These are phyloP conservation scores for Zymoseptoria passerinii DNA, from an alignment of 2,329 filamentous ascomycete genomes.

Conservation along the genomic window DNA sequence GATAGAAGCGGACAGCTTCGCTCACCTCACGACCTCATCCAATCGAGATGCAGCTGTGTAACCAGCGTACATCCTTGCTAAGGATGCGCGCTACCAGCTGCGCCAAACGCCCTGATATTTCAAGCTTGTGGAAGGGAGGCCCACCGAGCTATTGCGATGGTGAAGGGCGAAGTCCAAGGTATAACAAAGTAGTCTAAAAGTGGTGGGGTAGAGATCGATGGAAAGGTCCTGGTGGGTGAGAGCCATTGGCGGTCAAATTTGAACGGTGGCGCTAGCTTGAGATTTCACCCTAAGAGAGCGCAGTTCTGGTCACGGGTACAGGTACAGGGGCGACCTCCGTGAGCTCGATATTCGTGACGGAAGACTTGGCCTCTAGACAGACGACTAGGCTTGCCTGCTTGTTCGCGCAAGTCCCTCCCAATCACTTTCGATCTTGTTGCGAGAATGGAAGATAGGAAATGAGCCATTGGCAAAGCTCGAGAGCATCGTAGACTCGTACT, in stretches of 20 bases:
- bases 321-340: not conserved
- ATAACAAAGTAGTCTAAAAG: not conserved
- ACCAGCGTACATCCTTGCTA: not conserved
- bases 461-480: too few relatives aligned
- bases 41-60: not conserved
- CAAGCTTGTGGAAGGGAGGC: not conserved
- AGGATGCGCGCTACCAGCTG: conserved; percentile 1
- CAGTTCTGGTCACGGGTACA: not conserved
- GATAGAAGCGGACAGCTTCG: not conserved
- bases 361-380: too few relatives aligned
- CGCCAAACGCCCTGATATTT: not conserved
- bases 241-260: not conserved
- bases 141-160: not conserved
- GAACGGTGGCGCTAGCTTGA: not conserved
- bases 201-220: not conserved
- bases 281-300: not conserved
- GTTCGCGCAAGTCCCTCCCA: too few relatives aligned
- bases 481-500: too few relatives aligned
- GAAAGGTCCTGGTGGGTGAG: not conserved
- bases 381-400: too few relatives aligned
- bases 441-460: too few relatives aligned
- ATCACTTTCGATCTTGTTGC: too few relatives aligned
- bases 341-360: too few relatives aligned
- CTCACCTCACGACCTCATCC: not conserved
- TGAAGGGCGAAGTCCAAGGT: not conserved